These are phyloP conservation scores for Lactifluus volemus DNA, from an alignment of 768 basidiomycete species.

Conservation along the genomic window DNA sequence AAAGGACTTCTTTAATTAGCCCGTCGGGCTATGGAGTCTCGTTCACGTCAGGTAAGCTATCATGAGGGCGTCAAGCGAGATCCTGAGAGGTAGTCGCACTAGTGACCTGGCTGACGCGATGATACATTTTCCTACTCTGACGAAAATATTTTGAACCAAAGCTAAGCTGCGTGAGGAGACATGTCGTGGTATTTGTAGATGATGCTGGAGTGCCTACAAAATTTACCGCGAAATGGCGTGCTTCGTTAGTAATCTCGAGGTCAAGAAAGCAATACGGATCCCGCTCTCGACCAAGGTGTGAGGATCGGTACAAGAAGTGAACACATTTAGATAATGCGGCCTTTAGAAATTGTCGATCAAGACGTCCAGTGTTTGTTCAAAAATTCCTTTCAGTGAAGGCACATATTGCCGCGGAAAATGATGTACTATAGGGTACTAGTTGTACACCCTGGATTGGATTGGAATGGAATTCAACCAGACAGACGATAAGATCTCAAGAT, in stretches of 20 bases:
- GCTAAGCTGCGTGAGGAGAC: not conserved
- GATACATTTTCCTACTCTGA: not conserved
- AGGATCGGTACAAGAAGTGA: slow-evolving; percentile 8
- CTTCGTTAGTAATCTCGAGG: not conserved
- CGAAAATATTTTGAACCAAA: not conserved
- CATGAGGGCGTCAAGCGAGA: not conserved
- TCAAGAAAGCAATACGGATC: not conserved
- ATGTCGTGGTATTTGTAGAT: not conserved
- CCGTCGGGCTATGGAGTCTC: not conserved
- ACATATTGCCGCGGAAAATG: not conserved
- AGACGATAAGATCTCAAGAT: slow-evolving; percentile 6
- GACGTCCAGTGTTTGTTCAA: not conserved
- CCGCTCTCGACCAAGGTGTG: not conserved
- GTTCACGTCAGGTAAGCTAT: not conserved
- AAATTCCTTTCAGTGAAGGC: not conserved
- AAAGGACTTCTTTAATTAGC: not conserved
- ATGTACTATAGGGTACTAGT: not conserved
- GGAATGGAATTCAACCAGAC: not conserved
- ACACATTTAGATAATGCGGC: not conserved
- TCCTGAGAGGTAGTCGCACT: not conserved
- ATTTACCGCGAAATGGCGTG: not conserved
- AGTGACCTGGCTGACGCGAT: not conserved
- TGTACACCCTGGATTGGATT: not conserved
- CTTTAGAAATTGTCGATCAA: slow-evolving; percentile 11
- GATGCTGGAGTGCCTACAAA: not conserved